Percentiles rank a stretch among this genome's conserved stretches.
These are phyloP conservation scores for Ophiosphaerella korrae DNA, from an alignment of 2,329 filamentous ascomycete species.

Conservation along the genomic window DNA sequence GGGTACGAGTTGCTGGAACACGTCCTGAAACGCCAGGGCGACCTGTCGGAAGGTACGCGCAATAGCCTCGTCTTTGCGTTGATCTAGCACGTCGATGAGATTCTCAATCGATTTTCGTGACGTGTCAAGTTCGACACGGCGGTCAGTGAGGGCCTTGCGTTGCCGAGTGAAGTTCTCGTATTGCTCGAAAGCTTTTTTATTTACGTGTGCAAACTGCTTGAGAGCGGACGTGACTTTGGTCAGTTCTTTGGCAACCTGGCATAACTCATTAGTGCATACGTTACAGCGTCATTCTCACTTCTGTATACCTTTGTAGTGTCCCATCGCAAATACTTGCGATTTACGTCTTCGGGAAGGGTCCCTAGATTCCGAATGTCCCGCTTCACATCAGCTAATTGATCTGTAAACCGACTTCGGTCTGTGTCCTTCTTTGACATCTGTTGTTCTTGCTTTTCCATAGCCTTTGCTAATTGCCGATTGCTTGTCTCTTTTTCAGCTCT, in stretches of 20 bases:
- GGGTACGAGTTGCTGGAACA: slow-evolving; percentile 94
- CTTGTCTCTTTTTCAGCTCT: slow-evolving; percentile 69
- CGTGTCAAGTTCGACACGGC: slow-evolving; percentile 83
- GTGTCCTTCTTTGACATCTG: slow-evolving; percentile 90
- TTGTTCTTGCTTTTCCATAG: slow-evolving; percentile 85
- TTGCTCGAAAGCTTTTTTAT: slow-evolving; percentile 99
- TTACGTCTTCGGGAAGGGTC: slow-evolving; percentile 90
- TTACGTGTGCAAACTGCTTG: slow-evolving; percentile 97
- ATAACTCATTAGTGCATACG: slow-evolving; percentile 21
- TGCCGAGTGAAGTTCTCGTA: slow-evolving; percentile 97
- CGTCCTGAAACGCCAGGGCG: slow-evolving; percentile 85
- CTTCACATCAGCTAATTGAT: slow-evolving; percentile 78
- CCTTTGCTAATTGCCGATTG: slow-evolving; percentile 74
- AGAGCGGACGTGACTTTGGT: slow-evolving; percentile 91
- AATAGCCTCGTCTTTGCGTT: slow-evolving; percentile 96
- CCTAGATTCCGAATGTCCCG: slow-evolving; percentile 92
- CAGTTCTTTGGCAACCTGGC: slow-evolving; percentile 59
- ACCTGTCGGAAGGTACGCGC: slow-evolving; percentile 99
- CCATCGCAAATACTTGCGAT: slow-evolving; percentile 86
- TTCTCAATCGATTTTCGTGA: slow-evolving; percentile 89
- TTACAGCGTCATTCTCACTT: neutral
- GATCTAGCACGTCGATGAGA: slow-evolving; percentile 88
- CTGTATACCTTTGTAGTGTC: slow-evolving; percentile 73
- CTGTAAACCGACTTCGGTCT: slow-evolving; percentile 78
- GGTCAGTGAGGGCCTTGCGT: slow-evolving; percentile 82